A percentile compares a stretch with the other conserved stretches of the same genome.
Evolutionary conservation across 1,284 basidiomycete species (phyloP).

Genomic region (Irpex sp.): DNA sequence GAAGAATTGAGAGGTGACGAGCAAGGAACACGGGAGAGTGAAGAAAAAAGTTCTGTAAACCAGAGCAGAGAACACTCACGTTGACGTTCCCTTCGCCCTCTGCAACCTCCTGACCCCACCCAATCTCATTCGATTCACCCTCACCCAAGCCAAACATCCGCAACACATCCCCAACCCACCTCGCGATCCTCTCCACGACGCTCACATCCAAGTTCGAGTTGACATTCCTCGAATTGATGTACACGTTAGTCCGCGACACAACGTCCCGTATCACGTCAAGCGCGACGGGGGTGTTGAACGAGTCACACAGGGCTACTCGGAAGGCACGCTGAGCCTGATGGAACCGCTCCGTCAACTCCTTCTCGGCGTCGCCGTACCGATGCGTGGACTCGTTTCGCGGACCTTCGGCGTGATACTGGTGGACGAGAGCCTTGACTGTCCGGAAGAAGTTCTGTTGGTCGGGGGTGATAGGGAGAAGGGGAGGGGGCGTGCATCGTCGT

Average conservation of each 20-base stretch:
- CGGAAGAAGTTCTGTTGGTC: constrained; percentile 89
- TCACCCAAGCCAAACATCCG: constrained; percentile 95
- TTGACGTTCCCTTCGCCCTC: constrained; percentile 41
- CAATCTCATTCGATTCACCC: constrained; percentile 61
- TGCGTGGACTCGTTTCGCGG: constrained; percentile 55
- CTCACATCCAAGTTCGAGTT: constrained; percentile 60
- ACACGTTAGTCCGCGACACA: constrained; percentile 87
- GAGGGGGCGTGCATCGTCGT: too few species aligned
- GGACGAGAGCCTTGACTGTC: constrained; percentile 79
- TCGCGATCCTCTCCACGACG: constrained; percentile 71
- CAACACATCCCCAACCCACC: constrained; percentile 89
- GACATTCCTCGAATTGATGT: constrained; percentile 65
- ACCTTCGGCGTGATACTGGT: constrained; percentile 46
- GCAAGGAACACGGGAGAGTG: neutral
- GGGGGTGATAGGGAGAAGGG: too few species aligned
- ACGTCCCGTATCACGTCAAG: constrained; percentile 79
- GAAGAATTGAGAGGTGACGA: neutral
- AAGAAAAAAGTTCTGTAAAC: neutral
- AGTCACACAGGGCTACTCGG: constrained; percentile 92
- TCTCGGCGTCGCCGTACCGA: constrained; percentile 64
- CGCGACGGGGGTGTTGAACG: constrained; percentile 93
- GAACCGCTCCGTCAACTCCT: constrained; percentile 64
- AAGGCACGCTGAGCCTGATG: constrained; percentile 77
- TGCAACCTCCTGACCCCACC: constrained; percentile 63
- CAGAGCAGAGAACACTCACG: constrained; percentile 41